Evolutionary conservation across 768 basidiomycete genomes (phyloP).

Genomic region (Suillus sp.): DNA sequence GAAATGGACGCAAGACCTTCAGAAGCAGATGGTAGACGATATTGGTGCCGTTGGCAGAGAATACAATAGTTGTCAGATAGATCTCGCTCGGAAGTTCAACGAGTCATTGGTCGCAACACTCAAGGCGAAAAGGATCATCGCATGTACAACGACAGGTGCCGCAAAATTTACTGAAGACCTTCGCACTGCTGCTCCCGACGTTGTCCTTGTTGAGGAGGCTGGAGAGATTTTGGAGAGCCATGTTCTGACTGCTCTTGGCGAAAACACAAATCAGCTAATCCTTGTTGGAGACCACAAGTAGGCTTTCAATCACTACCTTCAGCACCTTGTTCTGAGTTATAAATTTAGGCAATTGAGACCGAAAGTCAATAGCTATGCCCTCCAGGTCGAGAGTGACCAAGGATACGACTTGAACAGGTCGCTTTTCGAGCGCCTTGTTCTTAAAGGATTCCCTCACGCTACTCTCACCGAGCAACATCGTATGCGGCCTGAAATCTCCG

Average conservation of each 20-base stretch:
- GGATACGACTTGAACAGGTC: constrained; percentile 63
- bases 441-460: constrained; percentile 56
- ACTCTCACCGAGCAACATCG: constrained; percentile 57
- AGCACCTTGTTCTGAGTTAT: background rate
- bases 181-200: constrained; percentile 43
- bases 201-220: constrained; percentile 65
- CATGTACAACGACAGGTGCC: constrained; percentile 64
- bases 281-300: constrained; percentile 70
- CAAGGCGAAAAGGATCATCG: constrained; percentile 51
- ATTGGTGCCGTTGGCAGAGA: constrained; percentile 30
- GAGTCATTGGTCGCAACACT: constrained; percentile 38
- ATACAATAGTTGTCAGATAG: constrained; percentile 39
- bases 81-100: constrained; percentile 35
- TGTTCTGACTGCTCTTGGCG: constrained; percentile 53
- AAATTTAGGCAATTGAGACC: constrained; percentile 59
- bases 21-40: constrained; percentile 35
- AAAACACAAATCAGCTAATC: constrained; percentile 48
- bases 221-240: constrained; percentile 69
- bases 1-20: constrained; percentile 36
- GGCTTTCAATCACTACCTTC: constrained; percentile 20
- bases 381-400: constrained; percentile 65
- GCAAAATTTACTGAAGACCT: constrained; percentile 55
- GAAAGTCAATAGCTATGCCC: constrained; percentile 58
- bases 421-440: constrained; percentile 62
- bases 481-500: constrained; percentile 68